Conservation (phyloP, 257 asterid species). For the Solanum paucissectum region DNA sequence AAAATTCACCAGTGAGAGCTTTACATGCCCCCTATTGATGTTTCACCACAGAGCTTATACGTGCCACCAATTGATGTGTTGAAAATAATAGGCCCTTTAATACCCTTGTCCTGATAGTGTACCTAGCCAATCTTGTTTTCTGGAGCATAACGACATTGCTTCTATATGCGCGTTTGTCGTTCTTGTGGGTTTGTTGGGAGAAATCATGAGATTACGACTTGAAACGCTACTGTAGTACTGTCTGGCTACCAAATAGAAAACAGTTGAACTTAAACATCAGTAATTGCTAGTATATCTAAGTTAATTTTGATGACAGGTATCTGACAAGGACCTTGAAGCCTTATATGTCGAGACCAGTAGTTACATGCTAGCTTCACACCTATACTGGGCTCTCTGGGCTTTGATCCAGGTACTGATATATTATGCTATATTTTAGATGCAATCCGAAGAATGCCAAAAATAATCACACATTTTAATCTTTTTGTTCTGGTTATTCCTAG, state of each 20-base stretch:
- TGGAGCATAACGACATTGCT: neutral
- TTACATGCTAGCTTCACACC: slow-evolving; percentile 82
- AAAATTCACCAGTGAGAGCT: neutral
- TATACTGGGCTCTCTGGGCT: slow-evolving; percentile 95
- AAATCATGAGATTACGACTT: neutral
- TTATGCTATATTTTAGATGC: neutral
- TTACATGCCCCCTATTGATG: neutral
- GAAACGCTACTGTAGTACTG: neutral
- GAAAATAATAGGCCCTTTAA: neutral
- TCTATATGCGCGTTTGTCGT: neutral
- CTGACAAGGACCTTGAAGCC: slow-evolving; percentile 52
- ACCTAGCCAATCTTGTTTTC: neutral
- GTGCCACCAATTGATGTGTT: neutral
- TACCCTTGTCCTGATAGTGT: neutral
- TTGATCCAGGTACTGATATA: slow-evolving; percentile 63
- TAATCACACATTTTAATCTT: neutral
- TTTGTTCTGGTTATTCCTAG: slow-evolving; percentile 27
- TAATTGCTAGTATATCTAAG: neutral
- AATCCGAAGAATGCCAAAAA: neutral
- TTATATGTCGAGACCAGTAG: slow-evolving; percentile 60
- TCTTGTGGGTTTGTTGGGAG: neutral
- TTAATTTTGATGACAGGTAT: slow-evolving; percentile 32
- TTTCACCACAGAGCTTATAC: neutral
- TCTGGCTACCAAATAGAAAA: neutral
- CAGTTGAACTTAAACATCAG: neutral